phyloP scores from a whole-genome alignment of 805 yeast species.

The Yarrowia alimentaria region DNA sequence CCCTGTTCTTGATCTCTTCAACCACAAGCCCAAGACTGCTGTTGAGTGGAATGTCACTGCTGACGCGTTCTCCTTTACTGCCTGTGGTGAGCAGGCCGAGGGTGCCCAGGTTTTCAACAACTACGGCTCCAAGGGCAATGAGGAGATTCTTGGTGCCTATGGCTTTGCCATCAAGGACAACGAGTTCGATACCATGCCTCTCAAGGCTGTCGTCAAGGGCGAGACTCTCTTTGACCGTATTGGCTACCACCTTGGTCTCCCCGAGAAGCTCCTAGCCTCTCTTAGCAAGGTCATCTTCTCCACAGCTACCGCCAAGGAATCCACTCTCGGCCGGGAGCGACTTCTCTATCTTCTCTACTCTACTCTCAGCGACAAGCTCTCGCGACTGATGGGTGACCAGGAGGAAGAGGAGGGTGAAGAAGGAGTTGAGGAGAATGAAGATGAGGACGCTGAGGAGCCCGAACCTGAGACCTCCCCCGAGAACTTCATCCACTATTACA shows the following conservation, averaged over 20 bases:
- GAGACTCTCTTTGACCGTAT: constrained; percentile 19
- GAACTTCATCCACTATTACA: constrained; percentile 16
- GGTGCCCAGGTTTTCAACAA: constrained; percentile 67
- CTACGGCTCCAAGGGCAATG: constrained; percentile 86
- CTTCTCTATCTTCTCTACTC: constrained; percentile 18
- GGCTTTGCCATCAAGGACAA: constrained; percentile 64
- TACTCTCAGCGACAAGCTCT: constrained; percentile 17
- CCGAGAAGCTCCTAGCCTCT: constrained; percentile 18
- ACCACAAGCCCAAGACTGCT: constrained; percentile 60
- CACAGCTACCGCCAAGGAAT: constrained; percentile 6
- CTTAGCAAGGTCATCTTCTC: constrained; percentile 24
- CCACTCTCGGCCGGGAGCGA: constrained; percentile 22
- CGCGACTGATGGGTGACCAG: constrained; percentile 21
- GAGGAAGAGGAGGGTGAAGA: constrained; percentile 9
- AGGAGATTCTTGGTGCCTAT: constrained; percentile 74
- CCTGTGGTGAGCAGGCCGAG: constrained; percentile 32
- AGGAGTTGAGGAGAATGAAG: constrained; percentile 11
- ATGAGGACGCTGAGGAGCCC: constrained; percentile 6
- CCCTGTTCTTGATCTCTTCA: constrained; percentile 76
- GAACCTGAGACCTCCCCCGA: constrained; percentile 12
- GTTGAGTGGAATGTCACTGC: constrained; percentile 58
- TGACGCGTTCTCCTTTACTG: constrained; percentile 45
- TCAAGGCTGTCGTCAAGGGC: constrained; percentile 45
- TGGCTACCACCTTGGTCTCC: constrained; percentile 18
- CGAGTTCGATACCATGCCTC: constrained; percentile 58